phyloP scores from a whole-genome alignment of 2,329 filamentous ascomycete genomes.

The Beauveria australis region DNA sequence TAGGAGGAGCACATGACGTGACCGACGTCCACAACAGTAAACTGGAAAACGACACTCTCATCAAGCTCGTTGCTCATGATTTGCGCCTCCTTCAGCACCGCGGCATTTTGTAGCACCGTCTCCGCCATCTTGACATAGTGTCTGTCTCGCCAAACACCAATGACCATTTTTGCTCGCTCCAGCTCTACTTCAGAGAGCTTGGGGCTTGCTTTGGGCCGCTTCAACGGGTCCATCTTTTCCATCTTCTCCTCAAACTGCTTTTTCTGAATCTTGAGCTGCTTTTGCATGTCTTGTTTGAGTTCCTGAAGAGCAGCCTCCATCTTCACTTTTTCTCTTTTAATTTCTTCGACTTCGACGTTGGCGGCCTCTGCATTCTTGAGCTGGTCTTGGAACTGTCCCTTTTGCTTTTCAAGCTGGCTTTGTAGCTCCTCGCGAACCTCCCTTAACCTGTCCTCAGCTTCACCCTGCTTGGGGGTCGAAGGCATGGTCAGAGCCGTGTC shows the following conservation, averaged over 20 bases:
- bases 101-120: constrained; percentile 77
- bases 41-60: constrained; percentile 89
- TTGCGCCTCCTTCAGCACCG: constrained; percentile 87
- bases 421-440: constrained; percentile 78
- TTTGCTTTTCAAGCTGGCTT: constrained; percentile 71
- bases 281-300: constrained; percentile 83
- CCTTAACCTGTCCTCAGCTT: constrained; percentile 66
- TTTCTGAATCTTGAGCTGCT: constrained; percentile 74
- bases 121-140: constrained; percentile 94
- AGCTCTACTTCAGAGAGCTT: constrained; percentile 66
- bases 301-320: constrained; percentile 77
- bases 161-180: constrained; percentile 55
- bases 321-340: constrained; percentile 69
- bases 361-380: constrained; percentile 67
- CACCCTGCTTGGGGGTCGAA: constrained; percentile 74
- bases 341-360: constrained; percentile 72
- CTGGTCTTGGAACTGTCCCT: constrained; percentile 72
- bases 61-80: constrained; percentile 97
- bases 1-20: constrained; percentile 90
- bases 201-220: constrained; percentile 50
- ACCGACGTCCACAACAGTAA: constrained; percentile 80
- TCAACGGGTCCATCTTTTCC: constrained; percentile 62
- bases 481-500: constrained; percentile 93
- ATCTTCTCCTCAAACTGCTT: constrained; percentile 79
- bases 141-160: constrained; percentile 71